Evolutionary conservation across 2,329 filamentous ascomycete species (phyloP).

Genomic region (Zasmidium citrigriseum): DNA sequence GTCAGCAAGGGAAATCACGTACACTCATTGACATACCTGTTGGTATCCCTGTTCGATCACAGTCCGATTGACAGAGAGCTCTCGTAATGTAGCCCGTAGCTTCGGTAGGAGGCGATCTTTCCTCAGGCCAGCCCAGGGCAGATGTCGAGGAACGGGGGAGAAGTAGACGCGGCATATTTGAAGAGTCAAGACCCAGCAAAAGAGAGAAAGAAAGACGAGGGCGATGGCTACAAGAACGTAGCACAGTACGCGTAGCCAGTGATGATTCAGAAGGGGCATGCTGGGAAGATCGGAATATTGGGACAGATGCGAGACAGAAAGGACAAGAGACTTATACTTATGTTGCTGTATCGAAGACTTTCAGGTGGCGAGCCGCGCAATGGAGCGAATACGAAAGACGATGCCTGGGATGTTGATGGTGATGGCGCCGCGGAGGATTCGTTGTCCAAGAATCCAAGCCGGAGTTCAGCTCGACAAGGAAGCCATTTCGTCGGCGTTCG

Average conservation of each 20-base stretch:
- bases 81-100: slow-evolving; percentile 1
- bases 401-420: too few relatives aligned
- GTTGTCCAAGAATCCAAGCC: background rate
- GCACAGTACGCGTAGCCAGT: too few relatives aligned
- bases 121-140: slow-evolving; percentile 9
- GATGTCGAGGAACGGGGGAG: background rate
- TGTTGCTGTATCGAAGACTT: too few relatives aligned
- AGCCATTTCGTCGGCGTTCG: background rate
- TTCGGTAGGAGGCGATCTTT: slow-evolving; percentile 3
- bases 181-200: background rate
- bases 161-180: background rate
- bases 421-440: too few relatives aligned
- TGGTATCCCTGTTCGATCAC: background rate
- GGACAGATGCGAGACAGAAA: too few relatives aligned
- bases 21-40: background rate
- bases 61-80: background rate
- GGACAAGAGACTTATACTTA: too few relatives aligned
- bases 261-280: too few relatives aligned
- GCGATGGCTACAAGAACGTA: background rate
- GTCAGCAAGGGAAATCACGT: too few relatives aligned
- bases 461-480: background rate
- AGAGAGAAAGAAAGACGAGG: background rate
- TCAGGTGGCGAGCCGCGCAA: too few relatives aligned
- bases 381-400: too few relatives aligned
- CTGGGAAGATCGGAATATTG: too few relatives aligned